Base-by-base conservation (phyloP, 2,329 filamentous ascomycete genomes). In the Cladosporium oxysporum region DNA sequence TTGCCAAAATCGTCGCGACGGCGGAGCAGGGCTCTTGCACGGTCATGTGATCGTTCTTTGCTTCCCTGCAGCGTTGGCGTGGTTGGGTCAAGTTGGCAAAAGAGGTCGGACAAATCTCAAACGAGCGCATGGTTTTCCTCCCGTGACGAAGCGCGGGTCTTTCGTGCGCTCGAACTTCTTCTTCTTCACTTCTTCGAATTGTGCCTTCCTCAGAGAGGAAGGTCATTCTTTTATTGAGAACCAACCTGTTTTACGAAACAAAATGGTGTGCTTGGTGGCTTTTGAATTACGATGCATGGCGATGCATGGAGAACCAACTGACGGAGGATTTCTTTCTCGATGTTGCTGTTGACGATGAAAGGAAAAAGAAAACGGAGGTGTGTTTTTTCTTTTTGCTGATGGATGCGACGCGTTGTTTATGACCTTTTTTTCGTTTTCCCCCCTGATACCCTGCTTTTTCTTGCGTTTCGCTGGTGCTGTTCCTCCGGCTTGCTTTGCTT, bases 71-170 rank as follows among this genome's bases (percentile, higher is more conserved):
- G 10, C 21, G 50, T 55, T 65, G 31, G 65, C 49, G 67, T 66
- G 63, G 49, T 55, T 44, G 63, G 52, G n/a, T n/a, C 41, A n/a
- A 47, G 41, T 47, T 47, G 41, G 41, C 41, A 23, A 47, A 47
- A 23, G 41, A 47, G 41, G 41, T 47, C 41, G 41, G 12, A 47
- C 41, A 47, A 12, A 47, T 47, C 41, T 47, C 41, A 47, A 44
- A 70, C 66, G 70, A 66, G 70, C 61, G 67, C 69, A 71, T 69
- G 71, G 70, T 71, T 71, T 72, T 72, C 69, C 68, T 68, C 72
- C 72, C 70, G 68, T 66, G 67, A 29, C 55, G 58, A 37, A 33
- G 61, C 66, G 66, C 68, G 69, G 69, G 71, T 73, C 68, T 75
- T 75, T 73, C 69, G 66, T 74, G 72, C 68, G 68, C 67, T 52